A percentile compares a stretch with the other conserved stretches of the same genome.
phyloP scores from a whole-genome alignment of 805 yeast species.

The Ogataea parapolymorpha region DNA sequence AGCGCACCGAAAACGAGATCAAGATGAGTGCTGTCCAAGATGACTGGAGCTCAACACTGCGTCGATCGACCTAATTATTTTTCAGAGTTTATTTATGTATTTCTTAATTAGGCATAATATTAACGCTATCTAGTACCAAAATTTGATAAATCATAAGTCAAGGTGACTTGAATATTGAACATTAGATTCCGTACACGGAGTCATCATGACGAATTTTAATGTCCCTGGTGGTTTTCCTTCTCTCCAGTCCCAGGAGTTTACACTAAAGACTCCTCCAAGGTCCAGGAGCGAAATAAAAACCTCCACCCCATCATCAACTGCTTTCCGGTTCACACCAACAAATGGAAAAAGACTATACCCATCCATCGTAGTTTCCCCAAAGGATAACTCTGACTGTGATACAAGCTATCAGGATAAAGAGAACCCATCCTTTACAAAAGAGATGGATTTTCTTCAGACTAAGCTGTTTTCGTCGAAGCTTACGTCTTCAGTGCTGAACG shows the following conservation, averaged over 20 bases:
- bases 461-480: conserved; percentile 47
- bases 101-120: conserved; percentile 10
- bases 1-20: neutral
- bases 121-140: conserved; percentile 7
- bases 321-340: conserved; percentile 32
- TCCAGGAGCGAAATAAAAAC: neutral
- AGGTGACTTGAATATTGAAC: neutral
- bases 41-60: conserved; percentile 12
- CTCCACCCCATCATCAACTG: conserved; percentile 24
- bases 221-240: conserved; percentile 25
- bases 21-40: conserved; percentile 20
- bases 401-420: conserved; percentile 31
- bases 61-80: conserved; percentile 13
- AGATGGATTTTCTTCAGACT: conserved; percentile 36
- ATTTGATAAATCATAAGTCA: conserved; percentile 1
- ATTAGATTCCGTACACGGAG: neutral
- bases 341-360: conserved; percentile 29
- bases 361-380: conserved; percentile 13
- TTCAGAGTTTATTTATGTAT: conserved; percentile 14
- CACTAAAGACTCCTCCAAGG: conserved; percentile 19
- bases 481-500: conserved; percentile 43
- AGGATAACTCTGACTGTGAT: conserved; percentile 21
- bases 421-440: conserved; percentile 26
- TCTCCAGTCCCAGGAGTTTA: conserved; percentile 4
- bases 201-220: conserved; percentile 7